Evolutionary conservation across 2,329 filamentous ascomycete species (phyloP).

Genomic region (Pseudogymnoascus destructans): DNA sequence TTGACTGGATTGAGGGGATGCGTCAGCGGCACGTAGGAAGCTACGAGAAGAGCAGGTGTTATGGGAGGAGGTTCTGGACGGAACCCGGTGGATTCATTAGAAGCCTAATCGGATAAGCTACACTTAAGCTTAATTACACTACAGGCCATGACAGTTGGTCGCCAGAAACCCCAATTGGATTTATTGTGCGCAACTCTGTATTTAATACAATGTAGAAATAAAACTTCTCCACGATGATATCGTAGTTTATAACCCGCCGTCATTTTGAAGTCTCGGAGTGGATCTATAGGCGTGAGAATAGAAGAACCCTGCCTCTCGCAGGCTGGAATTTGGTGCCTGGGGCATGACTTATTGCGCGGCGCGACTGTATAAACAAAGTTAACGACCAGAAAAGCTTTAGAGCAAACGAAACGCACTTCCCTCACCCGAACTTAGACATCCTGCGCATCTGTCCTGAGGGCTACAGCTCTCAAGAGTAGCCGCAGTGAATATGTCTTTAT

Average conservation of each 20-base stretch:
- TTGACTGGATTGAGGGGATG: neutral
- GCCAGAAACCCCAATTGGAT: neutral
- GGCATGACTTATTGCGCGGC: neutral
- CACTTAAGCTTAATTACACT: conserved; percentile 7
- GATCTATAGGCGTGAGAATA: neutral
- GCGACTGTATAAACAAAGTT: conserved; percentile 6
- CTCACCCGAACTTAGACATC: neutral
- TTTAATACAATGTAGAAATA: neutral
- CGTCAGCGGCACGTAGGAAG: neutral
- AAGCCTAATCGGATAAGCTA: conserved; percentile 5
- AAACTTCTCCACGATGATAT: neutral
- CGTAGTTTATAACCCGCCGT: neutral
- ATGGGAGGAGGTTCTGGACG: neutral
- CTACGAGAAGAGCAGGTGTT: neutral
- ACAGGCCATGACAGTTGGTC: neutral
- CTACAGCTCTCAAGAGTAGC: neutral
- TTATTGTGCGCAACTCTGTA: neutral
- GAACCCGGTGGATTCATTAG: neutral
- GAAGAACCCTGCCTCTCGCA: neutral
- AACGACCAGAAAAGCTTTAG: conserved; percentile 3
- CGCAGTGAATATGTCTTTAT: conserved; percentile 1
- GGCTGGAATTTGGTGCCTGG: conserved; percentile 5
- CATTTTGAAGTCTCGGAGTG: neutral
- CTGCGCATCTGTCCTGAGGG: neutral
- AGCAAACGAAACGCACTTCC: neutral